Conservation (phyloP, 1,284 basidiomycete genomes). For the Pseudozyma sp. region DNA sequence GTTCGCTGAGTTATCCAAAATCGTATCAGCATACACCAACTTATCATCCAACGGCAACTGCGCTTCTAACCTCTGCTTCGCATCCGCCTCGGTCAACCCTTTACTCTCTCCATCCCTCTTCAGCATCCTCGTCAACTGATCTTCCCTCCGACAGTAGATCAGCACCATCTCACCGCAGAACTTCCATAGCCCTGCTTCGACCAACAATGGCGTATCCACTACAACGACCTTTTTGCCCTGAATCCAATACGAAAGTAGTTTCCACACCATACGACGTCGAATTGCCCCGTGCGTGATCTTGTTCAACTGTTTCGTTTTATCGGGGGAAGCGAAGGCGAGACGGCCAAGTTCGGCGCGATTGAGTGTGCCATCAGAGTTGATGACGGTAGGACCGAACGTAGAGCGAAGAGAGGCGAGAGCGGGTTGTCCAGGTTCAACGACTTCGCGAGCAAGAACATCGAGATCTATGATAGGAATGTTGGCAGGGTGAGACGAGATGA, state of each 20-base stretch:
- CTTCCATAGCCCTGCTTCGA: constrained; percentile 88
- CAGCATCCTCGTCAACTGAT: constrained; percentile 65
- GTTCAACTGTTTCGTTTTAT: constrained; percentile 81
- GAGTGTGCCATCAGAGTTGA: constrained; percentile 79
- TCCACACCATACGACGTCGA: constrained; percentile 78
- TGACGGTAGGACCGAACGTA: constrained; percentile 79
- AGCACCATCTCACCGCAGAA: constrained; percentile 86
- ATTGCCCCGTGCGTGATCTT: constrained; percentile 91
- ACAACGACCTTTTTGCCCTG: constrained; percentile 82
- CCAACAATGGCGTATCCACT: constrained; percentile 91
- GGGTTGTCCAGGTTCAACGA: constrained; percentile 85
- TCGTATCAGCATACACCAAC: constrained; percentile 82
- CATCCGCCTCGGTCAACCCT: constrained; percentile 73
- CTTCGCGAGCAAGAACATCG: constrained; percentile 87
- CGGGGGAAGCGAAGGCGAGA: constrained; percentile 79
- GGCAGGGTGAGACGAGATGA: constrained; percentile 75
- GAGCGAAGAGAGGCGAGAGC: constrained; percentile 78
- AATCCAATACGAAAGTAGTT: constrained; percentile 80
- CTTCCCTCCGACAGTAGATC: constrained; percentile 75
- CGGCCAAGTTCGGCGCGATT: constrained; percentile 86
- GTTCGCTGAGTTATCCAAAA: constrained; percentile 89
- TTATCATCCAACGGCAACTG: constrained; percentile 86
- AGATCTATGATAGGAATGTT: constrained; percentile 88
- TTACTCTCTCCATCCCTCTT: constrained; percentile 50
- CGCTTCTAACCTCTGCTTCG: constrained; percentile 79